A percentile compares a stretch with the other conserved stretches of the same genome.
These are phyloP conservation scores for Pestalotiopsis sp. DNA, from an alignment of 2,329 filamentous ascomycete genomes.

Conservation along the genomic window DNA sequence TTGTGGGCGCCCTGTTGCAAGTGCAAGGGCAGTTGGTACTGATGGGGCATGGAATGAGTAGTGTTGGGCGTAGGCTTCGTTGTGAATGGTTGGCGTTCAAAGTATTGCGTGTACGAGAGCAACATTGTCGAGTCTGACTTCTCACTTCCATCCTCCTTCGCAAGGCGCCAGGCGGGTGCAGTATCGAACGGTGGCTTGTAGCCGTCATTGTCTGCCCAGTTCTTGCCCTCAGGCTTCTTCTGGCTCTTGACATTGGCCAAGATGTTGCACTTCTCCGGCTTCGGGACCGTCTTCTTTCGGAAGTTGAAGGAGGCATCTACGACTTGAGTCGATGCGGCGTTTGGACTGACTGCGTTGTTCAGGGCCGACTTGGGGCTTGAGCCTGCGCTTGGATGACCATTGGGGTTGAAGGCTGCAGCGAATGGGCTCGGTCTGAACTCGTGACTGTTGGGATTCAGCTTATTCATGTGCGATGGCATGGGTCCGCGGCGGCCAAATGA, in stretches of 20 bases:
- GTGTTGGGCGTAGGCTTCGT: slow-evolving; percentile 70
- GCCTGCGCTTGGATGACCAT: slow-evolving; percentile 60
- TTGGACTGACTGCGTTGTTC: slow-evolving; percentile 46
- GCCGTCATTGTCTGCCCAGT: slow-evolving; percentile 78
- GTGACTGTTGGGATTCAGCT: slow-evolving; percentile 66
- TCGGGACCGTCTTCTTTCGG: slow-evolving; percentile 72
- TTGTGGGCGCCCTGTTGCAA: slow-evolving; percentile 74
- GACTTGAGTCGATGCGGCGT: slow-evolving; percentile 29
- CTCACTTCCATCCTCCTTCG: slow-evolving; percentile 63
- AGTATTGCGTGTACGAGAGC: slow-evolving; percentile 74
- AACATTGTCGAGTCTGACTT: slow-evolving; percentile 66
- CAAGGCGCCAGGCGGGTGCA: slow-evolving; percentile 78
- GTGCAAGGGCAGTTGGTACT: slow-evolving; percentile 82
- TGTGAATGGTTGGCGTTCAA: slow-evolving; percentile 67
- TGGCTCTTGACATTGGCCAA: slow-evolving; percentile 56
- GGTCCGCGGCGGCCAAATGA: slow-evolving; percentile 56
- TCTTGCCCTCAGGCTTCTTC: slow-evolving; percentile 53
- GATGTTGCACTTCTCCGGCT: slow-evolving; percentile 68
- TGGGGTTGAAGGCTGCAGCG: slow-evolving; percentile 80
- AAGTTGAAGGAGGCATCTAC: slow-evolving; percentile 54
- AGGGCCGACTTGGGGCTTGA: slow-evolving; percentile 71
- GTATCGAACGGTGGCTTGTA: slow-evolving; percentile 85
- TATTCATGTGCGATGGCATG: slow-evolving; percentile 53
- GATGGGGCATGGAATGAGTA: slow-evolving; percentile 72
- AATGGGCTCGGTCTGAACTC: slow-evolving; percentile 88